Conservation (phyloP, 371 early-diverging fungal species). For the Lichtheimia corymbifera region DNA sequence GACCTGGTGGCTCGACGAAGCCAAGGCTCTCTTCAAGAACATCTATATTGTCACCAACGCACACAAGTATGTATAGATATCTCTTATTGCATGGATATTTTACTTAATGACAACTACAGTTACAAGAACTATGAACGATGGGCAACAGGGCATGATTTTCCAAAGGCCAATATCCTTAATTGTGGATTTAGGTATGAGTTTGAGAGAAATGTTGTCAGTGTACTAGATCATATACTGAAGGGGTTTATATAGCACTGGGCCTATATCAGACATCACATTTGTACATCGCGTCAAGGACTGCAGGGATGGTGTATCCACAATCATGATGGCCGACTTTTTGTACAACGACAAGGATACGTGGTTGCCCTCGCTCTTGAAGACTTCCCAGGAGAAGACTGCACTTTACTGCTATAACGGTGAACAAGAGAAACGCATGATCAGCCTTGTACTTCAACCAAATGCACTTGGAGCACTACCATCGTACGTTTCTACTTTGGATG, state of each 20-base stretch:
- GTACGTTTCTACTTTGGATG: neutral
- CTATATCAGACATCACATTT: conserved; percentile 39
- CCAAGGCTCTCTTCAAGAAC: conserved; percentile 19
- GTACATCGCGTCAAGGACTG: conserved; percentile 36
- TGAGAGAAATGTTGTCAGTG: too few relatives aligned
- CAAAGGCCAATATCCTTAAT: conserved; percentile 39
- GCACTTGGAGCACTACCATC: neutral
- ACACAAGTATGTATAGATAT: conserved; percentile 34
- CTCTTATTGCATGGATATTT: neutral
- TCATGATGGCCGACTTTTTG: conserved; percentile 32
- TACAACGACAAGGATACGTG: conserved; percentile 15
- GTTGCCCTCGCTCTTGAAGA: neutral
- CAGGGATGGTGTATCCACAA: conserved; percentile 16
- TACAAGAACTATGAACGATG: conserved; percentile 52
- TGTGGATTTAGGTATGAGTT: conserved; percentile 40
- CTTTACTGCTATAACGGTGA: neutral
- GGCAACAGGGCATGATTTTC: conserved; percentile 38
- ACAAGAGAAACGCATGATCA: neutral
- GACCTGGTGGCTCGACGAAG: conserved; percentile 39
- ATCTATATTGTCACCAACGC: conserved; percentile 47
- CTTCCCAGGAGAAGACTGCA: neutral
- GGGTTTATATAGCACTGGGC: conserved; percentile 25
- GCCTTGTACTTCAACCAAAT: neutral
- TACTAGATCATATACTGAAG: too few relatives aligned
- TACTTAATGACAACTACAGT: conserved; percentile 13